A percentile compares a stretch with the other conserved stretches of the same genome.
These are phyloP conservation scores for Aureobasidium sp. DNA, from an alignment of 2,329 filamentous ascomycete genomes.

Conservation along the genomic window DNA sequence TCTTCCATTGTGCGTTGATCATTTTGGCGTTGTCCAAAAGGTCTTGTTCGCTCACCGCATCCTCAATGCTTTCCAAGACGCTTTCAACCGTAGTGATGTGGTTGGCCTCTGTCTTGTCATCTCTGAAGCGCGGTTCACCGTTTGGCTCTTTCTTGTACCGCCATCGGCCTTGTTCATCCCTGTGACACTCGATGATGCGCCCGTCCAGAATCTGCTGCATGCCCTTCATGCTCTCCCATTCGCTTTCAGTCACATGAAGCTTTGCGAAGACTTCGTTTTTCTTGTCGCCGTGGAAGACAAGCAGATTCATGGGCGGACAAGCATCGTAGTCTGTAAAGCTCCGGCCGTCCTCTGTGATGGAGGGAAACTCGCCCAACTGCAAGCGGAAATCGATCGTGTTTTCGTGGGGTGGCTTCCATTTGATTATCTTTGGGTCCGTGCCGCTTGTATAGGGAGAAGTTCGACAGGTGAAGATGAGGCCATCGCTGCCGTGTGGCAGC, in stretches of 20 bases:
- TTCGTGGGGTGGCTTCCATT: conserved; percentile 94
- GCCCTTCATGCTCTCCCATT: conserved; percentile 77
- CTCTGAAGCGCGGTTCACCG: conserved; percentile 64
- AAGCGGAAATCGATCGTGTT: conserved; percentile 92
- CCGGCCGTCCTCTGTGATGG: conserved; percentile 56
- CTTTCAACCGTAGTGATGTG: conserved; percentile 76
- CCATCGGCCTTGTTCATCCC: conserved; percentile 69
- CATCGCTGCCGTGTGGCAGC: conserved; percentile 88
- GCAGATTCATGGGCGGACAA: conserved; percentile 43
- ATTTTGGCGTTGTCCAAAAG: conserved; percentile 57
- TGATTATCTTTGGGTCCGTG: conserved; percentile 87
- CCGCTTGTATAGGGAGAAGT: conserved; percentile 78
- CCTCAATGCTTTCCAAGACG: conserved; percentile 81
- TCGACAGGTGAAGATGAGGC: conserved; percentile 94
- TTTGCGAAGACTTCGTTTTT: conserved; percentile 58
- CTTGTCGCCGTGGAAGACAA: conserved; percentile 56
- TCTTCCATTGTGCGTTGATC: conserved; percentile 79
- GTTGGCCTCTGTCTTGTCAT: conserved; percentile 88
- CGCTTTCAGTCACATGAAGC: conserved; percentile 60
- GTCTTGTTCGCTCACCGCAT: conserved; percentile 75
- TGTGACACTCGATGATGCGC: conserved; percentile 80
- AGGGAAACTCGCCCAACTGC: conserved; percentile 61
- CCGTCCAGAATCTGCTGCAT: conserved; percentile 71
- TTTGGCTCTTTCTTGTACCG: conserved; percentile 51
- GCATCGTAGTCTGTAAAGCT: conserved; percentile 67